phyloP scores from a whole-genome alignment of 148 eudicot species.

The Rheum nobile region DNA sequence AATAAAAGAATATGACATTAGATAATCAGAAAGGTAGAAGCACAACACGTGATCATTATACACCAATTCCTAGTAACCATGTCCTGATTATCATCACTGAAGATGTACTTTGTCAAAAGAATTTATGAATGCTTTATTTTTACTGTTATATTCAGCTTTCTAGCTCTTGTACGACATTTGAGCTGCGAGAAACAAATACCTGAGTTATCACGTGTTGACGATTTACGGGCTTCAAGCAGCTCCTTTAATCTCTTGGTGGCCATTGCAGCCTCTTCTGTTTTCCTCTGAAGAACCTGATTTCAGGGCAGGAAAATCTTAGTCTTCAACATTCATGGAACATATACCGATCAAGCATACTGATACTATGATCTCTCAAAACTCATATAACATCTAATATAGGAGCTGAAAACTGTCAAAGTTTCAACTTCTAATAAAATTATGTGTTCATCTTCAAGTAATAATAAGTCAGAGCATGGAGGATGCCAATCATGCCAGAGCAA shows the following conservation, averaged over 20 bases:
- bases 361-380: not conserved
- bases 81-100: not conserved
- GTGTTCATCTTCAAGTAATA: not conserved
- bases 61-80: not conserved
- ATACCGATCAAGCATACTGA: not conserved
- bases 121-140: not conserved
- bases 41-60: not conserved
- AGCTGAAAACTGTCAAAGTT: not conserved
- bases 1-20: conserved; percentile 18
- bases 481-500: not conserved
- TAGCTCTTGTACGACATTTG: not conserved
- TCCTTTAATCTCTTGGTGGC: conserved; percentile 98
- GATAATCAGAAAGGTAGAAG: conserved; percentile 4
- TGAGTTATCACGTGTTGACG: conserved; percentile 65
- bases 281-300: conserved; percentile 92
- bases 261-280: conserved; percentile 99
- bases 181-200: conserved; percentile 30
- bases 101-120: not conserved
- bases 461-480: not conserved
- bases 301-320: not conserved
- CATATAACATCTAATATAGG: not conserved
- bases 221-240: conserved; percentile 90
- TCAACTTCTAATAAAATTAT: not conserved
- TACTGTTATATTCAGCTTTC: not conserved
- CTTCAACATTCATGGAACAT: not conserved